Evolutionary conservation across 2,329 filamentous ascomycete genomes (phyloP).

Genomic region (Fusarium sp.): DNA sequence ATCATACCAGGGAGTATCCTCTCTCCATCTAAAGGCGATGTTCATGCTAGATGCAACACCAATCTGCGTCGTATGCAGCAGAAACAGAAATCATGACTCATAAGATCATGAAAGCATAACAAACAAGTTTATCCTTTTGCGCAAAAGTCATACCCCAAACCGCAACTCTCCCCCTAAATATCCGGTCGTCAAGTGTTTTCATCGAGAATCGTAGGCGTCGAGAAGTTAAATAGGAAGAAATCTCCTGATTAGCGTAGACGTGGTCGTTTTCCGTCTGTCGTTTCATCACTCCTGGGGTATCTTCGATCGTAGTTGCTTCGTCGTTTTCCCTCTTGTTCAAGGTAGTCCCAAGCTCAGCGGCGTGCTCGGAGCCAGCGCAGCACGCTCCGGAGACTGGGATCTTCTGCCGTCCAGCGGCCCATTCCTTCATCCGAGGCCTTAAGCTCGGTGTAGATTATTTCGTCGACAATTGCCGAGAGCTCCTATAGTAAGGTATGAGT

Average conservation of each 20-base stretch:
- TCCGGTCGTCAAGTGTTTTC: conserved; percentile 39
- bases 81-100: conserved; percentile 27
- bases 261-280: conserved; percentile 34
- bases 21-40: conserved; percentile 33
- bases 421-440: conserved; percentile 65
- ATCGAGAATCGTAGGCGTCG: conserved; percentile 38
- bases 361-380: conserved; percentile 68
- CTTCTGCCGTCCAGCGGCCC: conserved; percentile 74
- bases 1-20: conserved; percentile 20
- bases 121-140: conserved; percentile 33
- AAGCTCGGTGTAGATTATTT: conserved; percentile 69
- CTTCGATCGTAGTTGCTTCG: conserved; percentile 28
- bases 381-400: conserved; percentile 69
- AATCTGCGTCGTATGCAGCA: conserved; percentile 26
- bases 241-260: conserved; percentile 32
- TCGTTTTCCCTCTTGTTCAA: conserved; percentile 15
- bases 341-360: conserved; percentile 32
- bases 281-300: conserved; percentile 30
- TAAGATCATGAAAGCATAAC: conserved; percentile 32
- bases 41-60: conserved; percentile 25
- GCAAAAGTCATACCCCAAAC: conserved; percentile 17
- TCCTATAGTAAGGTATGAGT: conserved; percentile 56
- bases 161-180: conserved; percentile 23
- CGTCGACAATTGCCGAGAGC: conserved; percentile 69
- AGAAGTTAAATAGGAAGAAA: conserved; percentile 36